These are phyloP conservation scores for Neurospora sp. DNA, from an alignment of 495 filamentous ascomycete species.

Conservation along the genomic window DNA sequence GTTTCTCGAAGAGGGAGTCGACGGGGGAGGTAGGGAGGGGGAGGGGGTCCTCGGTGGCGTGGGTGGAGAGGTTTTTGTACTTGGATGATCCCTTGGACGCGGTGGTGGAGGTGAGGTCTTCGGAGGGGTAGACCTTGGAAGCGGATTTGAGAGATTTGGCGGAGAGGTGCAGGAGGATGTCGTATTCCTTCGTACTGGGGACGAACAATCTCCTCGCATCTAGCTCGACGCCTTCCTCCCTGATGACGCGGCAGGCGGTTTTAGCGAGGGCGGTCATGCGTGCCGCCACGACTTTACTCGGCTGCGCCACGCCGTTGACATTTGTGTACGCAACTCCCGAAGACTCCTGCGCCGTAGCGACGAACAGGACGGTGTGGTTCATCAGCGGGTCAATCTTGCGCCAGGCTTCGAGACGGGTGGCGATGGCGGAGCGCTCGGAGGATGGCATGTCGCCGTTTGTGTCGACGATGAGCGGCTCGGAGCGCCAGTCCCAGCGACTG, in stretches of 20 bases:
- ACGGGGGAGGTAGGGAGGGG: conserved; percentile 41
- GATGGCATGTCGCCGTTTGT: conserved; percentile 45
- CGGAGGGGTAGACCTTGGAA: conserved; percentile 13
- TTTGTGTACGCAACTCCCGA: conserved; percentile 77
- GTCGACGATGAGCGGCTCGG: conserved; percentile 71
- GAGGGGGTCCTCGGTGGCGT: conserved; percentile 22
- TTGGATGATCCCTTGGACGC: neutral
- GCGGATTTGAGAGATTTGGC: conserved; percentile 31
- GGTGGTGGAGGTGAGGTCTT: conserved; percentile 5
- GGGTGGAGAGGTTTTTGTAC: conserved; percentile 66
- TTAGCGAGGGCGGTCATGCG: conserved; percentile 74
- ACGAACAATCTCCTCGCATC: conserved; percentile 57
- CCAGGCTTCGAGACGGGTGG: conserved; percentile 65
- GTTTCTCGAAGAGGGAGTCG: conserved; percentile 44
- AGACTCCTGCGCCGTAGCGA: conserved; percentile 65
- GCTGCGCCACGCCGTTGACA: conserved; percentile 33
- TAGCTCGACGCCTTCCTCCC: conserved; percentile 45
- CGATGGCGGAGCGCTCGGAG: conserved; percentile 49
- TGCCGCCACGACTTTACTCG: conserved; percentile 72
- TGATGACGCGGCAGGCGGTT: conserved; percentile 53
- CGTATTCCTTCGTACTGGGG: conserved; percentile 61
- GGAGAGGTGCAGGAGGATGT: conserved; percentile 70
- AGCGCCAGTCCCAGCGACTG: conserved; percentile 84
- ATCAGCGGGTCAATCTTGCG: conserved; percentile 80
- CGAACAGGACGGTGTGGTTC: conserved; percentile 74